phyloP scores from a whole-genome alignment of 2,329 filamentous ascomycete species.

The Neocatenulostroma microsporum region DNA sequence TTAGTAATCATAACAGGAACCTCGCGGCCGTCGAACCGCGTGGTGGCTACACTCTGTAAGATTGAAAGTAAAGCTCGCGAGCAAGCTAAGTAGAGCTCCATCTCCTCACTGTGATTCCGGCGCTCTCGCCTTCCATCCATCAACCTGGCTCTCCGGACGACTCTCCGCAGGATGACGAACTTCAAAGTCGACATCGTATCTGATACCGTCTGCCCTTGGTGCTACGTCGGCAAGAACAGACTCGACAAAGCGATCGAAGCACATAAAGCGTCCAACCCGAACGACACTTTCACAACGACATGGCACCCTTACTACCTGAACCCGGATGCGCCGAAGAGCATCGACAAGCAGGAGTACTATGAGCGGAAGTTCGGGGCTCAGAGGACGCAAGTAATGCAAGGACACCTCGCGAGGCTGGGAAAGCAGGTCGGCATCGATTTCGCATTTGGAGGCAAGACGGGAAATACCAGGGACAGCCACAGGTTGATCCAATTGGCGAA shows the following conservation, averaged over 20 bases:
- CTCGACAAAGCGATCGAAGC: constrained; percentile 63
- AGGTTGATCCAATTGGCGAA: constrained; percentile 64
- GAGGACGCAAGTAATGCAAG: constrained; percentile 47
- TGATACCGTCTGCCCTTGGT: constrained; percentile 71
- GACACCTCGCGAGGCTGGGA: constrained; percentile 52
- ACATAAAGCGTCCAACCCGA: constrained; percentile 48
- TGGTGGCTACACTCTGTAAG: too few relatives aligned
- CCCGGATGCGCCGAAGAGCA: constrained; percentile 49
- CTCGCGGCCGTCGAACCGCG: too few relatives aligned
- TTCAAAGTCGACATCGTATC: constrained; percentile 71
- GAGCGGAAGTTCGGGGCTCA: constrained; percentile 57
- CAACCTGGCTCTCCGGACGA: constrained; percentile 11
- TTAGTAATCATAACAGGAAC: too few relatives aligned
- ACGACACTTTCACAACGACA: constrained; percentile 63
- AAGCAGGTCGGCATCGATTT: constrained; percentile 64
- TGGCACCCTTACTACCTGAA: constrained; percentile 81
- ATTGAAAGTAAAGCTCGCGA: too few relatives aligned
- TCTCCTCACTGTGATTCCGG: neutral
- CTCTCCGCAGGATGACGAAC: constrained; percentile 52
- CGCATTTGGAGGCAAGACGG: constrained; percentile 60
- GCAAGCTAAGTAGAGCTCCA: constrained; percentile 5
- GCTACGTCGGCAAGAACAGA: constrained; percentile 72
- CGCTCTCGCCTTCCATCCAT: neutral
- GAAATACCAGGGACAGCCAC: constrained; percentile 73
- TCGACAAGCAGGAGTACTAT: constrained; percentile 52